These are phyloP conservation scores for Kingdonia uniflora DNA, from an alignment of 164 flowering plant genomes.

Conservation along the genomic window DNA sequence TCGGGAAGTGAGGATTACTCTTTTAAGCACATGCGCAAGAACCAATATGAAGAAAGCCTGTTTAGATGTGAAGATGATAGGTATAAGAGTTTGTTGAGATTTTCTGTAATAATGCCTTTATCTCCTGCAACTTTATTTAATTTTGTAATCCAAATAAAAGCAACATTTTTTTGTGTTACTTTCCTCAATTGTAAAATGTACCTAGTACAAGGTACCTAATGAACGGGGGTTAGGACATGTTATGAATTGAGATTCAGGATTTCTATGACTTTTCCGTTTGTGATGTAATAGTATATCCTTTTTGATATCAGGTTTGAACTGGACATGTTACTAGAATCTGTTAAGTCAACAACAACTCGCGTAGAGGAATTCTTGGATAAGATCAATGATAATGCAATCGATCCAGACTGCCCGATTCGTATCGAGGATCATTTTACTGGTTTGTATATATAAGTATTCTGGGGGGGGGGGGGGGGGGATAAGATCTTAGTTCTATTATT, in stretches of 20 bases:
- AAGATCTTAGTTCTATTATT: no score
- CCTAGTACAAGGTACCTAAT: no score
- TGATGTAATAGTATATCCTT: not conserved
- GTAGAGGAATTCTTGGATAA: constrained; percentile 80
- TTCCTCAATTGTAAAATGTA: no score
- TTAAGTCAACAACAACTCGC: constrained; percentile 60
- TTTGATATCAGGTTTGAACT: constrained; percentile 68
- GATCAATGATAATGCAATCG: constrained; percentile 40
- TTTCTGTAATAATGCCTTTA: no score
- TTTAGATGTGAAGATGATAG: constrained; percentile 99
- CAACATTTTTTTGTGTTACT: no score
- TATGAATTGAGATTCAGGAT: no score
- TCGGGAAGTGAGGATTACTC: constrained; percentile 99
- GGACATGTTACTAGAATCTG: constrained; percentile 94
- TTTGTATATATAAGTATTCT: constrained; percentile 18
- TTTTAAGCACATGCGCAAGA: constrained; percentile 96
- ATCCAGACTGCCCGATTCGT: constrained; percentile 42
- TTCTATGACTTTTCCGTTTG: not conserved
- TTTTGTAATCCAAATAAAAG: no score
- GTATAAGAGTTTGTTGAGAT: constrained; percentile 20
- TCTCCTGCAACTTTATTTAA: no score
- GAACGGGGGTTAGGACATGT: no score
- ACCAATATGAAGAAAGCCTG: constrained; percentile 96
- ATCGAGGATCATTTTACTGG: constrained; percentile 76
- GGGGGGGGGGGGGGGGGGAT: no score